Conservation (phyloP, 1,284 basidiomycete genomes). For the Kalmanozyma brasiliensis region DNA sequence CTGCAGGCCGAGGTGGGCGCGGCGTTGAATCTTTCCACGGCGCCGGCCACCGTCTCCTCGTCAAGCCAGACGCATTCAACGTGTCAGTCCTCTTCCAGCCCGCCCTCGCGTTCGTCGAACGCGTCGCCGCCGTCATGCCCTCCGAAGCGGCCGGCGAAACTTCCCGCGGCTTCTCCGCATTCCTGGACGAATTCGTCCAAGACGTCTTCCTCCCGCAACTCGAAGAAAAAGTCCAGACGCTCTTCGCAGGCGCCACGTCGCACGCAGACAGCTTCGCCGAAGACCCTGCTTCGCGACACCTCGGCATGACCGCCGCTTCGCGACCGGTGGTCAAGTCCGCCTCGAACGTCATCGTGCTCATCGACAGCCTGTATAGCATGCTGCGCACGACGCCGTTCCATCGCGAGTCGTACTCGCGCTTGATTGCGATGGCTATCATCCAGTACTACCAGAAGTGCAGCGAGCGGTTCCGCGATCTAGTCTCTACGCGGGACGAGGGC, state of each 20-base stretch:
- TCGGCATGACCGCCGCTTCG: constrained; percentile 60
- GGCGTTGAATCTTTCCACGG: constrained; percentile 26
- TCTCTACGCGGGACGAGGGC: constrained; percentile 68
- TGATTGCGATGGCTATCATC: constrained; percentile 93
- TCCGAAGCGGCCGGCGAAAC: constrained; percentile 55
- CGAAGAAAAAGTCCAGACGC: constrained; percentile 82
- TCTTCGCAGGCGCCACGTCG: constrained; percentile 49
- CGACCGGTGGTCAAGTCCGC: constrained; percentile 85
- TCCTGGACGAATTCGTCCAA: constrained; percentile 93
- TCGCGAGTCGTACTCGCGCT: constrained; percentile 81
- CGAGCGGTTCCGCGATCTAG: constrained; percentile 82
- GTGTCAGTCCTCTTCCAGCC: constrained; percentile 93
- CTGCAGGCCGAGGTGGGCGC: constrained; percentile 1
- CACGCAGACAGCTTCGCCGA: constrained; percentile 76
- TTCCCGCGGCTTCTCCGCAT: constrained; percentile 75
- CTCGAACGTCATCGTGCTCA: constrained; percentile 85
- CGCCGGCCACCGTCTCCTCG: constrained; percentile 84
- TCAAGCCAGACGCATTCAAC: constrained; percentile 93
- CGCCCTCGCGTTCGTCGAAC: constrained; percentile 84
- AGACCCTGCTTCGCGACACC: constrained; percentile 32
- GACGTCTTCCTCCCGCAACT: constrained; percentile 92
- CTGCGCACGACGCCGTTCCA: constrained; percentile 94
- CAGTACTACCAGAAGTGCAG: constrained; percentile 96
- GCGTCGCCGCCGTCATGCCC: constrained; percentile 69
- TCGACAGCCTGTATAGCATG: constrained; percentile 93